A percentile compares a stretch with the other conserved stretches of the same genome.
Conservation (phyloP, 1,139 yeast genomes). For the Yamadazyma dushanensis region DNA sequence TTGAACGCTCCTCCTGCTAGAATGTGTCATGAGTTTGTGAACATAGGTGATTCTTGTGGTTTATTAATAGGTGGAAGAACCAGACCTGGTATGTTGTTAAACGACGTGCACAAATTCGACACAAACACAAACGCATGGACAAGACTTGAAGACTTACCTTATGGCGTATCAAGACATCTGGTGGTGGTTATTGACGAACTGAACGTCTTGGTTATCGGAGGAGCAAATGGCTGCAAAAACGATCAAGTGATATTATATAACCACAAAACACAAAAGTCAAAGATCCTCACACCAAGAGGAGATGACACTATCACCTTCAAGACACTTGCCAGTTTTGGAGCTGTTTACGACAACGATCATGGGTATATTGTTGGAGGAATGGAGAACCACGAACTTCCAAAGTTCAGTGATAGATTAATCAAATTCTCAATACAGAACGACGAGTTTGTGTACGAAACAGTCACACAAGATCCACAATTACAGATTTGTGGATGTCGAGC, state of each 20-base stretch:
- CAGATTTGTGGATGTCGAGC: conserved; percentile 50
- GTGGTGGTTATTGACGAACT: conserved; percentile 33
- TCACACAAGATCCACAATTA: conserved; percentile 12
- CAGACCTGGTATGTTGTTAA: conserved; percentile 51
- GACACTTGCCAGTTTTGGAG: conserved; percentile 28
- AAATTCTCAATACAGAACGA: conserved; percentile 8
- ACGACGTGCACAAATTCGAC: conserved; percentile 28
- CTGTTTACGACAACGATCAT: conserved; percentile 3
- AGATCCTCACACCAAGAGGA: conserved; percentile 1
- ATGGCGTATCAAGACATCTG: conserved; percentile 55
- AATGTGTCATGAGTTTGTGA: conserved; percentile 59
- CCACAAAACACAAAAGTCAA: conserved; percentile 14
- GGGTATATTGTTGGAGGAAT: conserved; percentile 63
- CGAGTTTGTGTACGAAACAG: conserved; percentile 6
- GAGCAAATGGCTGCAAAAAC: conserved; percentile 21
- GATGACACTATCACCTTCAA: not conserved
- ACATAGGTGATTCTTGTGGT: conserved; percentile 24
- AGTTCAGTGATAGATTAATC: conserved; percentile 25
- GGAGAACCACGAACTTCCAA: conserved; percentile 29
- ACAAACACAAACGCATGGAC: conserved; percentile 29
- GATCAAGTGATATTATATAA: conserved; percentile 22
- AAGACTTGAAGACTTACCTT: conserved; percentile 35
- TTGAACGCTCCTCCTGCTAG: conserved; percentile 39
- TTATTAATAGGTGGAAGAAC: conserved; percentile 70
- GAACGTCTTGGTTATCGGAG: conserved; percentile 56